Conservation (phyloP, 140 eudicot species). For the Senecio squalidus region DNA sequence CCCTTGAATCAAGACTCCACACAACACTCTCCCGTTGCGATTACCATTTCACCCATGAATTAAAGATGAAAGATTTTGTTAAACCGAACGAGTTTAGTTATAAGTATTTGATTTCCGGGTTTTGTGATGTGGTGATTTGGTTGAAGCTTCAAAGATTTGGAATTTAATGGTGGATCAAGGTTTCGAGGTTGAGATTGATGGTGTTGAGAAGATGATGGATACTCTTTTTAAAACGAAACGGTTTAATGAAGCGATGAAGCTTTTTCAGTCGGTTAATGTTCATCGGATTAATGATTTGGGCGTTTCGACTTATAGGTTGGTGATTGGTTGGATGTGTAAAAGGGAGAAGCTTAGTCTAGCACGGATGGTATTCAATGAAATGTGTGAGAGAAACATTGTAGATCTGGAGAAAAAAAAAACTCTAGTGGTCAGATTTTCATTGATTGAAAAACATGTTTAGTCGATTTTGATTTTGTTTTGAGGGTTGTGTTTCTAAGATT, state of each 20-base stretch:
- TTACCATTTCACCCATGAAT: too few relatives aligned
- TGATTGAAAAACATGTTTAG: too few relatives aligned
- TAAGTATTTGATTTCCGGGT: conserved; percentile 64
- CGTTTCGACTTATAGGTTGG: conserved; percentile 51
- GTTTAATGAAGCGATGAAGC: conserved; percentile 55
- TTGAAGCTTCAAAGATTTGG: conserved; percentile 82
- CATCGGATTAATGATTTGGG: conserved; percentile 45
- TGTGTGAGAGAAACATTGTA: conserved; percentile 59
- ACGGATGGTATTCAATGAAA: conserved; percentile 49
- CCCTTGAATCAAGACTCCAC: too few relatives aligned
- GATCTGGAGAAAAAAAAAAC: too few relatives aligned
- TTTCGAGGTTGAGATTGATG: conserved; percentile 38
- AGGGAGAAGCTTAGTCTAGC: conserved; percentile 57
- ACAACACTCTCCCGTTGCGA: too few relatives aligned
- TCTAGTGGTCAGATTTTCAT: too few relatives aligned
- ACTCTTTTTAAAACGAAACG: conserved; percentile 57
- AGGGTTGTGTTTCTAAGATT: too few relatives aligned
- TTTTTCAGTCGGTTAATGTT: conserved; percentile 55
- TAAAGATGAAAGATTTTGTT: conserved; percentile 59
- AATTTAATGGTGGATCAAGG: conserved; percentile 81
- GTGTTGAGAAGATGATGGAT: conserved; percentile 66
- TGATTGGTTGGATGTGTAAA: conserved; percentile 75
- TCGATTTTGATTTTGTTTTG: too few relatives aligned
- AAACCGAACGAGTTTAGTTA: conserved; percentile 58
- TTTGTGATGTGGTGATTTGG: conserved; percentile 67